Evolutionary conservation across 2,329 filamentous ascomycete genomes (phyloP).

Genomic region (Colletotrichum costaricense): DNA sequence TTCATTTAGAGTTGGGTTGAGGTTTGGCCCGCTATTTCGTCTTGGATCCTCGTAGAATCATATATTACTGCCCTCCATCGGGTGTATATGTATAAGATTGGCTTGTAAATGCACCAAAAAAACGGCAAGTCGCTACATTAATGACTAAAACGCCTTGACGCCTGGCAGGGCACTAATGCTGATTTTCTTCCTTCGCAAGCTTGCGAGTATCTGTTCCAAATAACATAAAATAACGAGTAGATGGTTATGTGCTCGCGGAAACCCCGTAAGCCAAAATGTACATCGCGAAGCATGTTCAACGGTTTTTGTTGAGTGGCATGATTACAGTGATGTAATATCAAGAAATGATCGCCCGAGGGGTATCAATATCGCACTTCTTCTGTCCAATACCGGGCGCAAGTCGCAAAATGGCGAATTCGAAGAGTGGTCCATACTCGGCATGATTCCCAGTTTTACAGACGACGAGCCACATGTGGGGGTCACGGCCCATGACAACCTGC

Average conservation of each 20-base stretch:
- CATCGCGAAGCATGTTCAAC: background rate
- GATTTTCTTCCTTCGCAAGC: background rate
- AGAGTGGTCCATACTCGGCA: background rate
- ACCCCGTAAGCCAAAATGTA: background rate
- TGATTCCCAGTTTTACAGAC: background rate
- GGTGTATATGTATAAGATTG: background rate
- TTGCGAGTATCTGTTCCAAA: constrained; percentile 2
- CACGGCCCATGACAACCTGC: background rate
- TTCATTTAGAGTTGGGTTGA: background rate
- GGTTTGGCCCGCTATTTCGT: background rate
- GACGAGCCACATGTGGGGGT: background rate
- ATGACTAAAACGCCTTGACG: constrained; percentile 30
- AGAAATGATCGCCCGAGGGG: constrained; percentile 4
- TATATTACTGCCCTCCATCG: constrained; percentile 18
- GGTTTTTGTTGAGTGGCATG: background rate
- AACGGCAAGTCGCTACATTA: constrained; percentile 25
- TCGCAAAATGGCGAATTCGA: background rate
- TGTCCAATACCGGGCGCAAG: constrained; percentile 3
- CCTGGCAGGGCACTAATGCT: constrained; percentile 18
- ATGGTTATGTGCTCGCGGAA: background rate
- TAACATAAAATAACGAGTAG: background rate
- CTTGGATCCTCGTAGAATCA: constrained; percentile 23
- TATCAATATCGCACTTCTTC: constrained; percentile 22
- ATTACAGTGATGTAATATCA: background rate
- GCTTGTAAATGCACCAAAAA: constrained; percentile 18